These are phyloP conservation scores for Creolimax fragrantissima DNA, from an alignment of 78 protist genomes.

Conservation along the genomic window DNA sequence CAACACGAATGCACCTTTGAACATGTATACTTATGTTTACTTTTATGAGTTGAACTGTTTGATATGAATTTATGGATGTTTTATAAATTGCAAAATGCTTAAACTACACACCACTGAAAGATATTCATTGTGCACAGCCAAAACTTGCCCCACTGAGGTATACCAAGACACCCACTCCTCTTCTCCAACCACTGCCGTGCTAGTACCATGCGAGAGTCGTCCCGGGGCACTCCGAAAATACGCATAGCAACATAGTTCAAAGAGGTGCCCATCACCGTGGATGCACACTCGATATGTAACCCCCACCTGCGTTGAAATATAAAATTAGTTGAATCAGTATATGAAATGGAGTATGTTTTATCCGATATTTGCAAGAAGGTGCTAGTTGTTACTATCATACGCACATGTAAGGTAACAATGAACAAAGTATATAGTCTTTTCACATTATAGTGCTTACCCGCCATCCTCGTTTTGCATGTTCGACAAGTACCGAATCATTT, in stretches of 20 bases:
- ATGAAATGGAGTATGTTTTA: background rate
- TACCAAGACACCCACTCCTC: slow-evolving; percentile 57
- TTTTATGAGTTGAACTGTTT: too few relatives aligned
- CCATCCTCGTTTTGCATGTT: slow-evolving; percentile 70
- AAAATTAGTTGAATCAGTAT: background rate
- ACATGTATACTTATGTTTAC: too few relatives aligned
- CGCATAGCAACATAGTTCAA: slow-evolving; percentile 74
- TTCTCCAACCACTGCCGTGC: slow-evolving; percentile 49
- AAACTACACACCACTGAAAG: slow-evolving; percentile 68
- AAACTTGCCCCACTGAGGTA: slow-evolving; percentile 87
- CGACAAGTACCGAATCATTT: slow-evolving; percentile 61
- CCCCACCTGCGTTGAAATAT: slow-evolving; percentile 31
- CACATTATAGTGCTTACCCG: too few relatives aligned
- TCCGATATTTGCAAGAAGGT: background rate
- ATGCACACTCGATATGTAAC: slow-evolving; percentile 57
- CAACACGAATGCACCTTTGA: too few relatives aligned
- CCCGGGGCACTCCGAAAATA: slow-evolving; percentile 56
- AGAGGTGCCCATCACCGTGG: slow-evolving; percentile 80
- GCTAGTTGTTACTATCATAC: background rate
- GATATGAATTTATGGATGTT: too few relatives aligned
- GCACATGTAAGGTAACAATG: background rate
- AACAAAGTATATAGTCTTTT: too few relatives aligned
- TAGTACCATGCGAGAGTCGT: slow-evolving; percentile 1
- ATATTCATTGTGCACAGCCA: slow-evolving; percentile 68
- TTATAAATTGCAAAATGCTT: too few relatives aligned